Evolutionary conservation across 192 early-diverging fungal species (phyloP).

Genomic region (Entomortierella chlamydospora): DNA sequence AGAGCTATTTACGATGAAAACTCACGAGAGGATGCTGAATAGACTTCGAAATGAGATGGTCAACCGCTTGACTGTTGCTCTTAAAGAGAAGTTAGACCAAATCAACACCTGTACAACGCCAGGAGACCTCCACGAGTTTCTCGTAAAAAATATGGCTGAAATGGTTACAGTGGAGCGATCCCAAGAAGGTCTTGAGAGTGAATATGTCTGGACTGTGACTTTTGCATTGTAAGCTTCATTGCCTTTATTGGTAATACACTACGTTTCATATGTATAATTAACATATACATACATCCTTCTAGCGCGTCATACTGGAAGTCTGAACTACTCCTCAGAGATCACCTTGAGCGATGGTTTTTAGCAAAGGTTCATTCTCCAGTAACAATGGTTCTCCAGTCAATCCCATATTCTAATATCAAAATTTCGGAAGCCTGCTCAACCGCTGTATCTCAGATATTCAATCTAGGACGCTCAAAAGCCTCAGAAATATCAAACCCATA

Average conservation of each 20-base stretch:
- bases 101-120: too few relatives aligned
- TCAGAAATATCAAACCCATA: not conserved
- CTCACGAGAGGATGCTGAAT: not conserved
- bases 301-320: conserved; percentile 1
- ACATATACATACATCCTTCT: not conserved
- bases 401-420: too few relatives aligned
- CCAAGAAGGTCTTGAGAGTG: not conserved
- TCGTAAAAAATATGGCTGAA: not conserved
- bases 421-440: not conserved
- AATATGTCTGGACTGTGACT: too few relatives aligned
- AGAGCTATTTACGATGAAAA: not conserved
- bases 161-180: conserved; percentile 1
- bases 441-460: not conserved
- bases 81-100: not conserved
- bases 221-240: too few relatives aligned
- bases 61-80: not conserved
- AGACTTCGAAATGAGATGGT: conserved; percentile 1
- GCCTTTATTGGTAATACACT: not conserved
- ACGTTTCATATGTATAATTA: not conserved
- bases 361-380: conserved; percentile 1
- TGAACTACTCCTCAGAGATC: not conserved
- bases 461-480: not conserved
- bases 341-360: conserved; percentile 8
- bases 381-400: too few relatives aligned
- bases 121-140: too few relatives aligned